A percentile compares a stretch with the other conserved stretches of the same genome.
These are phyloP conservation scores for Dactylellina cionopaga DNA, from an alignment of 2,329 filamentous ascomycete species.

Conservation along the genomic window DNA sequence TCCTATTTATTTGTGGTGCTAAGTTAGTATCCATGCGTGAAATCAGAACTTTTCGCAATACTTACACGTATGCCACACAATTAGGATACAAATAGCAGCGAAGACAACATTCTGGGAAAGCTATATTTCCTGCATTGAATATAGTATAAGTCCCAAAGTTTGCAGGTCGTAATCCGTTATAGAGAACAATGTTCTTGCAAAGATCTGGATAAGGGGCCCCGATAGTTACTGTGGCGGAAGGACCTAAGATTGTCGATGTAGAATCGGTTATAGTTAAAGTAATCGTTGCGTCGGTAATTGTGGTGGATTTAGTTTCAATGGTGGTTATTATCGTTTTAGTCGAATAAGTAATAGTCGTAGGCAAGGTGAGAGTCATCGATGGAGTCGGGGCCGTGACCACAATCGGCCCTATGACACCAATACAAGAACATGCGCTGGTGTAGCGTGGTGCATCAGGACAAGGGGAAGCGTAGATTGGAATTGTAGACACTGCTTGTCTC, in stretches of 20 bases:
- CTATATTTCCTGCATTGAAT: not conserved
- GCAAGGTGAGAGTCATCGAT: slow-evolving; percentile 8
- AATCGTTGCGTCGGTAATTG: slow-evolving; percentile 6
- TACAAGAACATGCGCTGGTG: slow-evolving; percentile 58
- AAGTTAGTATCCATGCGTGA: not conserved
- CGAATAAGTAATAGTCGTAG: slow-evolving; percentile 43
- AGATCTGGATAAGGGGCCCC: not conserved
- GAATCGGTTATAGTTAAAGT: not conserved
- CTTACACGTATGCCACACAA: slow-evolving; percentile 3
- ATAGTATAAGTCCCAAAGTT: not conserved
- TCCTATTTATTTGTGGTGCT: not conserved
- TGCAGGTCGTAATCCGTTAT: not conserved
- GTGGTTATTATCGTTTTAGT: slow-evolving; percentile 39
- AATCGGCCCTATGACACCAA: slow-evolving; percentile 46
- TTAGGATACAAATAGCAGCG: not conserved
- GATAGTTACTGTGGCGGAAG: not conserved
- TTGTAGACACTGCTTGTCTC: slow-evolving; percentile 6
- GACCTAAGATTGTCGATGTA: not conserved
- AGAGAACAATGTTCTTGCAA: not conserved
- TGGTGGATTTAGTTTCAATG: not conserved
- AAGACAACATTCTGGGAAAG: slow-evolving; percentile 3
- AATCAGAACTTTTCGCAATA: not conserved
- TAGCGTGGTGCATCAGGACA: slow-evolving; percentile 55
- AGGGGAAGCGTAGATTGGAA: slow-evolving; percentile 56
- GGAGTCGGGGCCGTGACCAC: slow-evolving; percentile 16